Evolutionary conservation across 257 asterid genomes (phyloP).

Genomic region (Rubia yunnanensis): DNA sequence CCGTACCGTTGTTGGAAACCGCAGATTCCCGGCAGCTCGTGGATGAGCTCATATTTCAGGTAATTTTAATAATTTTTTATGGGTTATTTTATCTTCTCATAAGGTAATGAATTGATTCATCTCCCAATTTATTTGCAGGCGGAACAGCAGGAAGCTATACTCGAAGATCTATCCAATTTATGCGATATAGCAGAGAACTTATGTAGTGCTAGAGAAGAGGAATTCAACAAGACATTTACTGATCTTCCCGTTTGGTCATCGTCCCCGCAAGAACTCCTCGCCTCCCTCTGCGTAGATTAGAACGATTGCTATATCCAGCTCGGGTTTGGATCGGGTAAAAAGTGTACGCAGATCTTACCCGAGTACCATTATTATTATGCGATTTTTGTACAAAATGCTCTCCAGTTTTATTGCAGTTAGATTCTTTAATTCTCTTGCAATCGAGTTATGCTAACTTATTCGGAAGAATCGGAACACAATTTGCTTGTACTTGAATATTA

Average conservation of each 20-base stretch:
- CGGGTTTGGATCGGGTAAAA: neutral
- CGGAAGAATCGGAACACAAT: too few species aligned
- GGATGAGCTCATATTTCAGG: slow-evolving; percentile 62
- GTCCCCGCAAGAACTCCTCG: slow-evolving; percentile 44
- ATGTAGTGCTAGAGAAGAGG: slow-evolving; percentile 49
- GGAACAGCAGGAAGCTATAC: slow-evolving; percentile 55
- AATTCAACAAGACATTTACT: slow-evolving; percentile 31
- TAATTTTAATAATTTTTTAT: slow-evolving; percentile 10
- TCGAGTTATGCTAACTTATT: neutral
- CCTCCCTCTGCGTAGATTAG: slow-evolving; percentile 38
- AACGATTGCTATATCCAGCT: neutral
- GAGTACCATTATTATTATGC: neutral
- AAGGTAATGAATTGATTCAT: slow-evolving; percentile 1
- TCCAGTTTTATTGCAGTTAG: neutral
- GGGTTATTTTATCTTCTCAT: neutral
- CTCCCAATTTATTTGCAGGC: slow-evolving; percentile 22
- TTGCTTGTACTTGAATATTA: too few species aligned
- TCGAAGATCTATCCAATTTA: slow-evolving; percentile 31
- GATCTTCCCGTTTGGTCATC: slow-evolving; percentile 68
- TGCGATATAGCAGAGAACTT: slow-evolving; percentile 54
- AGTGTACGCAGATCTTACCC: neutral
- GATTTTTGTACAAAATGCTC: neutral
- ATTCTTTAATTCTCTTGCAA: neutral
- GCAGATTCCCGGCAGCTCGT: slow-evolving; percentile 23
- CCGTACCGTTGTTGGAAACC: slow-evolving; percentile 8